Base-by-base conservation (phyloP, 116 monocot genomes). In the Cymodocea nodosa region DNA sequence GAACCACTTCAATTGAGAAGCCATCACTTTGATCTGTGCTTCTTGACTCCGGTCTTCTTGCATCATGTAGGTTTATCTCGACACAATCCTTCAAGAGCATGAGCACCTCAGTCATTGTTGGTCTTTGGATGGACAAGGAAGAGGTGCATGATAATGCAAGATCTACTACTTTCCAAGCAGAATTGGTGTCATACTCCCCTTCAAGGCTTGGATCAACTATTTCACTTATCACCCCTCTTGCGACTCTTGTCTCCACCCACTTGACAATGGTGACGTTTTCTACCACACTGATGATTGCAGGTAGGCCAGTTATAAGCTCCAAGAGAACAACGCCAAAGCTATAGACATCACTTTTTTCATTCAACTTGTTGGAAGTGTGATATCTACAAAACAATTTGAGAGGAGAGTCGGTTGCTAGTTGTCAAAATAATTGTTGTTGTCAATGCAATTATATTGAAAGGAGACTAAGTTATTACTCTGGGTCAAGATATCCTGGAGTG, bases 81-180 rank as follows among this genome's bases (percentile, higher is more conserved):
- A 73, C 34, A 52, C 62, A 68, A 9, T 68, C 74, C n/a, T n/a
- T n/a, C n/a, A n/a, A n/a, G n/a, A n/a, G n/a, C n/a, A n/a, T n/a
- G n/a, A n/a, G n/a, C n/a, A n/a, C n/a, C 13, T 36, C 9, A n/a
- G n/a, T 16, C 34, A 63, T 16, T 63, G 14, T 35, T 4, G 11
- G 4, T 4, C 14, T 36, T n/a, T 36, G 36, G 23, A 59, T 13
- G 5, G 14, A 59, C 22, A 23, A 2, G 23, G 13, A 22, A 59
- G 59, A 59, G 12, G 2, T 13, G 13, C 13, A 59, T 2, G 23
- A 13, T 30, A 80, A 50, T 57, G 80, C 80, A 23, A 60, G 37
- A 20, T 80, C 80, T 10, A 76, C 49, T 20, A 63, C 67, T 68
- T 76, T 80, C 71, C 68, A 72, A 36, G 56, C 44, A 7, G 80